Percentiles rank a stretch among this genome's conserved stretches.
These are phyloP conservation scores for Senecio squalidus DNA, from an alignment of 140 eudicot genomes.

Conservation along the genomic window DNA sequence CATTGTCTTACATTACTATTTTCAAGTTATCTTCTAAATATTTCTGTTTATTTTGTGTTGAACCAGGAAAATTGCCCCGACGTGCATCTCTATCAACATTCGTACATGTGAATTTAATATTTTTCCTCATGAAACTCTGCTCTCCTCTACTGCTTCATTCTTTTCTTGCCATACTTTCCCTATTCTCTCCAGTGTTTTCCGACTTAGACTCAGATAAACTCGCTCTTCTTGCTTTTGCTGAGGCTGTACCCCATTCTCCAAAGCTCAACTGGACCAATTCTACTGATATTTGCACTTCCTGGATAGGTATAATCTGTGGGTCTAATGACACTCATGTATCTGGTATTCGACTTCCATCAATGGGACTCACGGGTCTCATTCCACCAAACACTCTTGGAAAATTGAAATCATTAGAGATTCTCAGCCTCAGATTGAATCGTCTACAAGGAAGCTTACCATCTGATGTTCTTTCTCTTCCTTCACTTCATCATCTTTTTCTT, in stretches of 20 bases:
- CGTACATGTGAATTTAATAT: conserved; percentile 9
- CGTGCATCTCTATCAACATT: conserved; percentile 6
- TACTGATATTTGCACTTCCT: conserved; percentile 46
- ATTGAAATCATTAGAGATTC: conserved; percentile 36
- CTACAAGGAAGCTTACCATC: conserved; percentile 62
- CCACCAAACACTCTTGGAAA: conserved; percentile 63
- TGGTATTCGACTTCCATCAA: conserved; percentile 55
- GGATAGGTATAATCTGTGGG: conserved; percentile 64
- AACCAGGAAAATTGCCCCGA: conserved; percentile 27
- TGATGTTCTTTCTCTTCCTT: conserved; percentile 62
- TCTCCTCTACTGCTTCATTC: conserved; percentile 27
- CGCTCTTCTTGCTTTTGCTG: conserved; percentile 66
- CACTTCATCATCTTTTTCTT: conserved; percentile 57
- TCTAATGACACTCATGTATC: conserved; percentile 33
- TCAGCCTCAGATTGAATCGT: conserved; percentile 69
- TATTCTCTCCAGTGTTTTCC: conserved; percentile 35
- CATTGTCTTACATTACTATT: background rate
- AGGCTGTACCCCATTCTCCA: conserved; percentile 51
- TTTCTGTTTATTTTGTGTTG: conserved; percentile 4
- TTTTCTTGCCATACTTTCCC: conserved; percentile 29
- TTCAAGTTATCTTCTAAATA: conserved; percentile 5
- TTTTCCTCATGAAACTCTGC: conserved; percentile 34
- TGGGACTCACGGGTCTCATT: conserved; percentile 63
- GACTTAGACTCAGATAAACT: conserved; percentile 52
- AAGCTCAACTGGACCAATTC: conserved; percentile 64